Evolutionary conservation across 306 rosid species (phyloP).

Genomic region (Corylus heterophylla): DNA sequence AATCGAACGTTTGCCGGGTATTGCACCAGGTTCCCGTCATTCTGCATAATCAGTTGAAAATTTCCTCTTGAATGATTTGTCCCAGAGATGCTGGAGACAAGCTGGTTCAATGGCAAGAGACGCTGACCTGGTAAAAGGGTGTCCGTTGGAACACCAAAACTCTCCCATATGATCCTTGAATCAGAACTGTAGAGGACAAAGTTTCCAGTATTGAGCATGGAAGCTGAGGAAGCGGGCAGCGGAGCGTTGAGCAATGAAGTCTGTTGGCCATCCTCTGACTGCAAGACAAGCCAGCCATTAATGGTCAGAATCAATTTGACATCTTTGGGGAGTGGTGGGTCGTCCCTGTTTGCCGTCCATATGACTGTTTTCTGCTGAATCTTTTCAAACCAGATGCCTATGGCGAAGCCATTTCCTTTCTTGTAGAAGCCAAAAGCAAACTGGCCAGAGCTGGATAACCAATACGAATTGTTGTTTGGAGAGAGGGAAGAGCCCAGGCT

Average conservation of each 20-base stretch:
- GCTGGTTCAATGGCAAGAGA: background rate
- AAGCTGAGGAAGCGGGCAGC: slow-evolving; percentile 12
- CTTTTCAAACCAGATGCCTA: slow-evolving; percentile 27
- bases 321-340: background rate
- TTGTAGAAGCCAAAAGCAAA: slow-evolving; percentile 36
- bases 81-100: slow-evolving; percentile 14
- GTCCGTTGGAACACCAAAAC: slow-evolving; percentile 31
- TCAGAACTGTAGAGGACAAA: slow-evolving; percentile 22
- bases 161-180: slow-evolving; percentile 18
- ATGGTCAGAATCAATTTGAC: background rate
- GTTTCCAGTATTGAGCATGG: slow-evolving; percentile 36
- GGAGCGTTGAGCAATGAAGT: background rate
- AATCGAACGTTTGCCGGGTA: background rate
- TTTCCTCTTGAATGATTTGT: background rate
- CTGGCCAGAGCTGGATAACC: slow-evolving; percentile 18
- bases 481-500: slow-evolving; percentile 8
- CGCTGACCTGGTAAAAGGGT: slow-evolving; percentile 18
- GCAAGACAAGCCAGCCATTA: background rate
- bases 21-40: background rate
- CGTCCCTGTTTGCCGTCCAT: slow-evolving; percentile 31
- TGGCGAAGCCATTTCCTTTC: background rate
- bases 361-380: slow-evolving; percentile 27
- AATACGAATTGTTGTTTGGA: background rate
- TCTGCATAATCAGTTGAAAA: background rate
- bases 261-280: background rate